These are phyloP conservation scores for Pichia sp. DNA, from an alignment of 1,139 yeast genomes.

Conservation along the genomic window DNA sequence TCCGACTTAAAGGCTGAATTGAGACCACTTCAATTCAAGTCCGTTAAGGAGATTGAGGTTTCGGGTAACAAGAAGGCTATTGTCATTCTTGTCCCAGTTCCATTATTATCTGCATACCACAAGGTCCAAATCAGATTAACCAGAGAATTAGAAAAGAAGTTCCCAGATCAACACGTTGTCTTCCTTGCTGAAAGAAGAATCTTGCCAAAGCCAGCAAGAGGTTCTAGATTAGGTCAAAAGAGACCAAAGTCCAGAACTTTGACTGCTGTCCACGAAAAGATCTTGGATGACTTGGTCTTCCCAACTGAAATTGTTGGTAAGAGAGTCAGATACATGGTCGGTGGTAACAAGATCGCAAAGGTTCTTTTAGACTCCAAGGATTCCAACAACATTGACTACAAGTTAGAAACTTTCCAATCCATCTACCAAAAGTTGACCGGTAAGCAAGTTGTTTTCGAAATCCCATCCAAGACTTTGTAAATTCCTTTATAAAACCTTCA, in stretches of 20 bases:
- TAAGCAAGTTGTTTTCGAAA: constrained; percentile 98
- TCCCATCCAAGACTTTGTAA: constrained; percentile 76
- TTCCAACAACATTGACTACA: constrained; percentile 95
- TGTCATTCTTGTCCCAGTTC: constrained; percentile 97
- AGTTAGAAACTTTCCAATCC: constrained; percentile 99
- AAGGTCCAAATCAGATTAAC: constrained; percentile 95
- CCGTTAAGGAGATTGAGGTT: constrained; percentile 97
- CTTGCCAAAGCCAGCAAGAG: constrained; percentile 94
- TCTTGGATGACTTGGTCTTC: constrained; percentile 98
- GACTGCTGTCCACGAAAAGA: constrained; percentile 97
- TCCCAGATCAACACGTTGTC: constrained; percentile 99
- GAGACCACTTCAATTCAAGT: constrained; percentile 98
- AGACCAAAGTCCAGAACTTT: constrained; percentile 99
- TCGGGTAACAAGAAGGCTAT: constrained; percentile 98
- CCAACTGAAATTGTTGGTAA: constrained; percentile 99
- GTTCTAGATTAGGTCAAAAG: constrained; percentile 91
- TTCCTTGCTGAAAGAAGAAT: constrained; percentile 99
- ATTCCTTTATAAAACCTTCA: constrained; percentile 18
- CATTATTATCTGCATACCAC: constrained; percentile 91
- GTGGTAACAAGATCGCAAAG: constrained; percentile 98
- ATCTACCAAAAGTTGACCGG: constrained; percentile 98
- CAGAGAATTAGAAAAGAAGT: constrained; percentile 99
- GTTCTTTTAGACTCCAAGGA: constrained; percentile 98
- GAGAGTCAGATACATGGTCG: constrained; percentile 98
- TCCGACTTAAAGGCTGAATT: constrained; percentile 95